Base-by-base conservation (phyloP, 805 yeast species). In the Candida nanaspora region DNA sequence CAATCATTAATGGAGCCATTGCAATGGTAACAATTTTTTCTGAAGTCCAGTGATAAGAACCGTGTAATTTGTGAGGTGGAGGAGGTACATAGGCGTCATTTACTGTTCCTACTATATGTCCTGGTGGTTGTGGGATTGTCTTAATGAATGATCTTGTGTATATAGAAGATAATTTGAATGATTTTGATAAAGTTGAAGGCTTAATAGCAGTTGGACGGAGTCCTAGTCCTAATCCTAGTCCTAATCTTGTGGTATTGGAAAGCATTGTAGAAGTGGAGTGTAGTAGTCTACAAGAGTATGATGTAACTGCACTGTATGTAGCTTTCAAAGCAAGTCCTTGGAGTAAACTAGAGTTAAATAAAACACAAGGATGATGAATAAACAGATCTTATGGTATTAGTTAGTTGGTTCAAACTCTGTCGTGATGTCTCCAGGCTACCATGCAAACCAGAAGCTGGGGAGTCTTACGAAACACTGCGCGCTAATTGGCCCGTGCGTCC, bases 31-130 rank as follows among this genome's bases (percentile, higher is more conserved):
- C 65, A 4, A 76, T 54, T 51, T 86, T 77, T 70, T 91, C 98
- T 52, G 81, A 80, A n/a, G 85, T 69, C 98, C 98, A 91, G 69
- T 89, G 98, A 60, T 78, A 74, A 20, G 94, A 84, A 37, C 98
- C 97, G 55, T 87, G 89, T 38, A 69, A 56, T 48, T 70, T 76
- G 54, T 75, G 69, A 5, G 80, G 59, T 32, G 69, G 62, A 31
- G 97, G 97, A 14, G 77, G 66, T 27, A 68, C 65, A 53, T 72
- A 83, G 14, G 98, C 88, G 46, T 93, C 98, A 62, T 91, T 93
- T 37, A 89, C 95, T 6, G 89, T 79, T n/a, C 97, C 98, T 36
- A 81, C 81, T 42, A 91, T 81, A 59, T 83, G 72, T 30, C 97
- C 98, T 34, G 97, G 86, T 28, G 94, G 91, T 64, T 86, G 94